Conservation (phyloP, 805 yeast genomes). For the Candida alai region DNA sequence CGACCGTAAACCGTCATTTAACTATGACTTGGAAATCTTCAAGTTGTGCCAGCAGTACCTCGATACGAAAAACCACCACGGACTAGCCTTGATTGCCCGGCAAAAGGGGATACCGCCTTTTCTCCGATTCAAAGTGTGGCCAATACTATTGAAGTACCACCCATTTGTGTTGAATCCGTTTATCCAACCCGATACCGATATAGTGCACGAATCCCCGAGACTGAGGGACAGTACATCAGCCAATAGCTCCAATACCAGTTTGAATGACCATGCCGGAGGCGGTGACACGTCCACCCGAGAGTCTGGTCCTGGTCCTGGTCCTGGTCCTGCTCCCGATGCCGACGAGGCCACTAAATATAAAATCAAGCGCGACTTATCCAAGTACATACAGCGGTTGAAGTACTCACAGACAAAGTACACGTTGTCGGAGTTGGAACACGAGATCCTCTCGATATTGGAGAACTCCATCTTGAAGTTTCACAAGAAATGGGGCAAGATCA, state of each 20-base stretch:
- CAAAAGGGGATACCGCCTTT: conserved; percentile 84
- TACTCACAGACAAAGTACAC: conserved; percentile 17
- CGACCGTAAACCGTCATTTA: conserved; percentile 21
- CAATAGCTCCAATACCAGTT: not conserved
- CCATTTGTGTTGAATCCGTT: conserved; percentile 81
- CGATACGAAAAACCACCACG: conserved; percentile 59
- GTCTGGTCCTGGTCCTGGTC: not conserved
- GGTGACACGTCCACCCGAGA: not conserved
- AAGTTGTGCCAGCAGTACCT: conserved; percentile 55
- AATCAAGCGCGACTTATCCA: conserved; percentile 55
- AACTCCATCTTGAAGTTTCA: conserved; percentile 61
- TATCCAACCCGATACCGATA: conserved; percentile 54
- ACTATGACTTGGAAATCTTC: conserved; percentile 44
- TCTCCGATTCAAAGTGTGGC: conserved; percentile 79
- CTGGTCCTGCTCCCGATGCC: conserved; percentile 1
- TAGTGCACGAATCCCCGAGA: conserved; percentile 1
- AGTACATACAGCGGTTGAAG: conserved; percentile 51
- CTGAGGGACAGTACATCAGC: not conserved
- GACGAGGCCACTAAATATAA: conserved; percentile 25
- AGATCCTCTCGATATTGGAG: conserved; percentile 54
- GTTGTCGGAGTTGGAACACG: conserved; percentile 43
- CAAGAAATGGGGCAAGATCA: conserved; percentile 71
- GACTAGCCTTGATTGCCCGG: conserved; percentile 75
- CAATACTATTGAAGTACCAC: conserved; percentile 71
- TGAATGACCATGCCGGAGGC: not conserved